Conservation (phyloP, 1,284 basidiomycete species). For the Hortiboletus rubellus region DNA sequence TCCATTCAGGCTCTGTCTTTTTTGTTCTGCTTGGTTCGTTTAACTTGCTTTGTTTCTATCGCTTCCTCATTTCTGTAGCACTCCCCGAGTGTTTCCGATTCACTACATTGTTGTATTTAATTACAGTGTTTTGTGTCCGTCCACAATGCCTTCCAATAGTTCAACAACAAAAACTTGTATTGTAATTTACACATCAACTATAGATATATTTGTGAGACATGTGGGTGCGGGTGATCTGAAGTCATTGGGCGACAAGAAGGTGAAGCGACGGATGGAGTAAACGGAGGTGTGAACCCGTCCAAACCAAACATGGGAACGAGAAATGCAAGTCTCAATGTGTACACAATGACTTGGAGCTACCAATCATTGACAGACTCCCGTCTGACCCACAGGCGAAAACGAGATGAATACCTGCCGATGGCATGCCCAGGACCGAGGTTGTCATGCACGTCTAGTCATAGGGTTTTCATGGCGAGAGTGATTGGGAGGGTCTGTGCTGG, state of each 20-base stretch:
- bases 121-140: constrained; percentile 1
- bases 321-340: no score
- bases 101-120: constrained; percentile 23
- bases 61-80: background rate
- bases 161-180: constrained; percentile 8
- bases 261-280: no score
- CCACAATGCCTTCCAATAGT: constrained; percentile 3
- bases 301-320: no score
- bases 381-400: no score
- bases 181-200: constrained; percentile 35
- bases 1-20: constrained; percentile 1
- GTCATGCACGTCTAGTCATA: constrained; percentile 99
- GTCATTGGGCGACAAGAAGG: no score
- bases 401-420: no score
- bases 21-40: constrained; percentile 21
- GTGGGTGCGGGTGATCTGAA: background rate
- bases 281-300: no score
- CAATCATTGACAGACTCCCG: no score
- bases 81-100: background rate
- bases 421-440: constrained; percentile 70
- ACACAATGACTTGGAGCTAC: no score
- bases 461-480: constrained; percentile 74
- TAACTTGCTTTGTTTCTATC: constrained; percentile 11
- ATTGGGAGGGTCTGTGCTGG: constrained; percentile 46
- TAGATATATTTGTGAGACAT: constrained; percentile 30